Evolutionary conservation across 495 filamentous ascomycete species (phyloP), one percentile per base, ranked within the genome.

Genomic region (Lasiosphaeris hirsuta): DNA sequence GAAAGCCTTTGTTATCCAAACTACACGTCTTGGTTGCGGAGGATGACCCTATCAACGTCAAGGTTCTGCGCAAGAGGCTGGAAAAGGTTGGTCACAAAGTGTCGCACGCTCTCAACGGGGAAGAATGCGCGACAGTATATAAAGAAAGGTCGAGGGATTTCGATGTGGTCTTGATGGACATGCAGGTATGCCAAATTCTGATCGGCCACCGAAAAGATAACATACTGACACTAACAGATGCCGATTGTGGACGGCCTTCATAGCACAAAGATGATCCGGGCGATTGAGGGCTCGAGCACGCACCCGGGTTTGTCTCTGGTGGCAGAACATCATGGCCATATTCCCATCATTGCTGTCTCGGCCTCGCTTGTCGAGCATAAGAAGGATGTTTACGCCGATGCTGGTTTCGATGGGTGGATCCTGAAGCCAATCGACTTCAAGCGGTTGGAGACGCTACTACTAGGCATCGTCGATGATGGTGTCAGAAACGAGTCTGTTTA

Each of bases 161-260:
- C 62, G 92, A 97, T 69, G 85, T 92, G n/a, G 77, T 97, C 14
- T 77, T 97, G 64, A 97, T 97, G 93, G 93, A 97, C 66, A 91
- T 96, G 75, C 92, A 96, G 78, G 90, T 90, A 63, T 64, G 78
- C 72, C 63, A n/a, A 58, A 34, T 30, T 9, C 52, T 58, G 14
- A 10, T 40, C 46, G 41, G 57, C 43, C 14, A 11, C 8, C 13
- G 7, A 41, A n/a, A 4, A 4, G 13, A 43, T 11, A 30, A 10
- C 9, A 14, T 30, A 13, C 37, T 11, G 4, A 60, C 15, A 40
- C 8, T 38, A 17, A 2, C 60, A 93, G 87, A 97, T 97, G 92
- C 92, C 92, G 10, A 95, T 97, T 49, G 88, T 92, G 47, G 91
- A 96, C 63, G 92, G 92, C 38, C 81, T 91, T 35, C 81, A 79